Percentiles rank a stretch among this genome's conserved stretches.
Evolutionary conservation across 2,329 filamentous ascomycete genomes (phyloP).

Genomic region (Penicillium sp.): DNA sequence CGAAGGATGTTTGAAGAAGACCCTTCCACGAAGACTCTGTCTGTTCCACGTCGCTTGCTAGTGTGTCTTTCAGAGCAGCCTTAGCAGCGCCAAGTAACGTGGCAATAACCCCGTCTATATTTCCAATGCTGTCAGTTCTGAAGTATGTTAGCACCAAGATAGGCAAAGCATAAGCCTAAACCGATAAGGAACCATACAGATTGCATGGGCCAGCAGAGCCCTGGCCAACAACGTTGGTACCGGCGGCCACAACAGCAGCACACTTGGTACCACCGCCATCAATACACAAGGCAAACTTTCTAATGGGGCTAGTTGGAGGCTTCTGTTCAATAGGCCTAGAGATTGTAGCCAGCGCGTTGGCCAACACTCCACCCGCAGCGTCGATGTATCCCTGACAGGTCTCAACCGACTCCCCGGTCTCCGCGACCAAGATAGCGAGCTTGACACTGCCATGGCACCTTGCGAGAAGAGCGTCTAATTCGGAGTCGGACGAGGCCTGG

Average conservation of each 20-base stretch:
- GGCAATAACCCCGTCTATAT: constrained; percentile 26
- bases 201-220: constrained; percentile 42
- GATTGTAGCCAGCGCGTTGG: constrained; percentile 16
- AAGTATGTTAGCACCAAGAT: background rate
- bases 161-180: no score
- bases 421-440: constrained; percentile 31
- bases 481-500: constrained; percentile 18
- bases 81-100: constrained; percentile 23
- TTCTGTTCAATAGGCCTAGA: background rate
- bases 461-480: constrained; percentile 29
- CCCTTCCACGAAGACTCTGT: constrained; percentile 3
- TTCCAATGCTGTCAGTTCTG: constrained; percentile 19
- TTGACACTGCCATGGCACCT: constrained; percentile 35
- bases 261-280: constrained; percentile 47
- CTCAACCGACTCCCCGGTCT: constrained; percentile 23
- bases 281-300: constrained; percentile 35
- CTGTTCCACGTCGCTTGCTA: background rate
- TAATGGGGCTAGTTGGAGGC: background rate
- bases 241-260: constrained; percentile 36
- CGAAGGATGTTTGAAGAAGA: constrained; percentile 19
- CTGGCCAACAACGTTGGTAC: constrained; percentile 22
- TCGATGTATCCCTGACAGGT: constrained; percentile 23
- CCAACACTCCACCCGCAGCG: constrained; percentile 24
- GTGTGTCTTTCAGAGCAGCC: constrained; percentile 12
- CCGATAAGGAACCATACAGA: constrained; percentile 29